These are phyloP conservation scores for Phallus indusiatus DNA, from an alignment of 768 basidiomycete species.

Conservation along the genomic window DNA sequence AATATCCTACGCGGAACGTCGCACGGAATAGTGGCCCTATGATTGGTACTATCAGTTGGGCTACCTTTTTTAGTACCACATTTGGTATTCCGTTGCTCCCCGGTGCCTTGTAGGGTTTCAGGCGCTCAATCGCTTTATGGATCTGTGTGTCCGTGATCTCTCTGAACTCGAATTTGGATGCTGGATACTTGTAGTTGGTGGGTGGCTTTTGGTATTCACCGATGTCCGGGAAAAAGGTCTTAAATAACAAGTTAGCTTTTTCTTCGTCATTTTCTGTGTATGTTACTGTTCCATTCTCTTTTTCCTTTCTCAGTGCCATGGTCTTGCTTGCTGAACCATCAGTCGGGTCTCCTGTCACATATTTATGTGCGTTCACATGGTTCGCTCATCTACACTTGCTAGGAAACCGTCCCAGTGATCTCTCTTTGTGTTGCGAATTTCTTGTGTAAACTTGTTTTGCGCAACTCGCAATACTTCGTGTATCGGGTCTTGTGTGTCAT, in stretches of 20 bases:
- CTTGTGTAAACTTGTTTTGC: background rate
- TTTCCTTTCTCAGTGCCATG: conserved; percentile 11
- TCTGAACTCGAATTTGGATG: conserved; percentile 13
- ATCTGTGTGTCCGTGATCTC: conserved; percentile 22
- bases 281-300: background rate
- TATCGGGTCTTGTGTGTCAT: background rate
- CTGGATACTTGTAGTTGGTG: conserved; percentile 18
- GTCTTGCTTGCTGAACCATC: conserved; percentile 14
- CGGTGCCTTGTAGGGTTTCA: conserved; percentile 16
- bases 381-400: background rate
- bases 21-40: conserved; percentile 17
- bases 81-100: conserved; percentile 25
- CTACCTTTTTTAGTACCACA: conserved; percentile 21
- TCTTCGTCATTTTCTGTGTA: background rate
- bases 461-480: background rate
- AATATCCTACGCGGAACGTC: conserved; percentile 18
- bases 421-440: background rate
- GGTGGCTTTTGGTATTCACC: background rate
- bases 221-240: background rate
- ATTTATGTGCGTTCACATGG: conserved; percentile 2
- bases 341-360: background rate
- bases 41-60: conserved; percentile 16
- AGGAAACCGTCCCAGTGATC: background rate
- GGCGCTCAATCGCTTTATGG: conserved; percentile 12
- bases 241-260: background rate